These are phyloP conservation scores for Fraxinus nigra DNA, from an alignment of 305 asterid species.

Conservation along the genomic window DNA sequence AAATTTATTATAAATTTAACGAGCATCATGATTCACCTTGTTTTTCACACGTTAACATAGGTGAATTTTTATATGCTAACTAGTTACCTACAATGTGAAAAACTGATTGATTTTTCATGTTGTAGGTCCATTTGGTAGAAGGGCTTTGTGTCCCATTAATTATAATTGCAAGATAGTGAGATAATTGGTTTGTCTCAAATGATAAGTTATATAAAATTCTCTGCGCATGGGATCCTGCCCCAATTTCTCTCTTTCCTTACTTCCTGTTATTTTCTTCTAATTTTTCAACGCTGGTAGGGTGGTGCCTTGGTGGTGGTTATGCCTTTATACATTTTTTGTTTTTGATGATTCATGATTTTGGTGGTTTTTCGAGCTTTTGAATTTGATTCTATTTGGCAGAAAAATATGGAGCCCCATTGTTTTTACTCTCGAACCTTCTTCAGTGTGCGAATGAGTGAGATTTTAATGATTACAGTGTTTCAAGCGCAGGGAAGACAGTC, in stretches of 20 bases:
- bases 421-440: neutral
- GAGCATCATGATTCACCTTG: neutral
- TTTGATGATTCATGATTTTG: neutral
- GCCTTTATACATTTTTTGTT: neutral
- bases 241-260: neutral
- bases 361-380: neutral
- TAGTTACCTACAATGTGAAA: neutral
- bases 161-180: neutral
- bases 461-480: constrained; percentile 23
- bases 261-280: neutral
- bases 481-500: constrained; percentile 70
- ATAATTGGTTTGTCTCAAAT: neutral
- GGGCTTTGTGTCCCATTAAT: neutral
- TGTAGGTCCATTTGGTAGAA: neutral
- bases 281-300: neutral
- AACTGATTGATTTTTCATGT: neutral
- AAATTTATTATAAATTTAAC: neutral
- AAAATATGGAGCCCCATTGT: neutral
- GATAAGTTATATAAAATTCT: neutral
- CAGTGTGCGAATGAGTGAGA: constrained; percentile 11
- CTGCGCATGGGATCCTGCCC: neutral
- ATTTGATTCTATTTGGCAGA: neutral
- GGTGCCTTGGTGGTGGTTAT: neutral
- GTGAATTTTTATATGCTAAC: neutral
- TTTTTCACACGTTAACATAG: neutral